These are phyloP conservation scores for Aschersonia sp. DNA, from an alignment of 2,329 filamentous ascomycete species.

Conservation along the genomic window DNA sequence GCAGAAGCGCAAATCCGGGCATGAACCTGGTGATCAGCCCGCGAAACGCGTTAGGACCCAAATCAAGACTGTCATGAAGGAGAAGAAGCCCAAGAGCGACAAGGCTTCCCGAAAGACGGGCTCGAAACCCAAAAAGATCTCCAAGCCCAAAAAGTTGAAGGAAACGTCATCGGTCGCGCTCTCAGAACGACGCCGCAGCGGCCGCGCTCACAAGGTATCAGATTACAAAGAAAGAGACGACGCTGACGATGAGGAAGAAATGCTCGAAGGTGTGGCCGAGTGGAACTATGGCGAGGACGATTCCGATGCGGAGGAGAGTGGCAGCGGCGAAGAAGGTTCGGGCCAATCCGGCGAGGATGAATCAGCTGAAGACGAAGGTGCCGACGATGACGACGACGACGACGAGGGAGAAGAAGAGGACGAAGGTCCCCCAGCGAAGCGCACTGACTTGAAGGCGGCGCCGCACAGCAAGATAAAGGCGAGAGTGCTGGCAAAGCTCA, in stretches of 20 bases:
- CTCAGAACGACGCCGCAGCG: slow-evolving; percentile 39
- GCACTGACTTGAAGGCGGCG: slow-evolving; percentile 11
- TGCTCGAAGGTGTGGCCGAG: slow-evolving; percentile 43
- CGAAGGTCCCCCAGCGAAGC: slow-evolving; percentile 9
- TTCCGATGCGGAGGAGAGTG: slow-evolving; percentile 16
- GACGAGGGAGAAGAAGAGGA: slow-evolving; percentile 7
- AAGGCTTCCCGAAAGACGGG: slow-evolving; percentile 15
- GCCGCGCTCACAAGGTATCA: slow-evolving; percentile 31
- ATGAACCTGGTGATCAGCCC: slow-evolving; percentile 31
- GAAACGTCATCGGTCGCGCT: slow-evolving; percentile 14
- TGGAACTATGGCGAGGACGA: slow-evolving; percentile 37
- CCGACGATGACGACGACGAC: slow-evolving; percentile 6
- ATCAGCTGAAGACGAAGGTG: slow-evolving; percentile 4
- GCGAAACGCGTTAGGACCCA: slow-evolving; percentile 23
- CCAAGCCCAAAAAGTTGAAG: slow-evolving; percentile 17
- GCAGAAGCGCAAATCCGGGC: slow-evolving; percentile 42
- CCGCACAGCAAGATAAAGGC: slow-evolving; percentile 12
- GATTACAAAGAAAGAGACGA: slow-evolving; percentile 42
- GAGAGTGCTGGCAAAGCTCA: slow-evolving; percentile 8
- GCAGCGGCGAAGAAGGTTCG: slow-evolving; percentile 7
- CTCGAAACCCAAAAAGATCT: slow-evolving; percentile 10
- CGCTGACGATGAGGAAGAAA: slow-evolving; percentile 44
- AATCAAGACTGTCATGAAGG: slow-evolving; percentile 19
- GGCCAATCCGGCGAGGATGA: slow-evolving; percentile 5
- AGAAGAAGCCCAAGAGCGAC: slow-evolving; percentile 22